These are phyloP conservation scores for Cyclotella cryptica DNA, from an alignment of 108 stramenopile species.

Conservation along the genomic window DNA sequence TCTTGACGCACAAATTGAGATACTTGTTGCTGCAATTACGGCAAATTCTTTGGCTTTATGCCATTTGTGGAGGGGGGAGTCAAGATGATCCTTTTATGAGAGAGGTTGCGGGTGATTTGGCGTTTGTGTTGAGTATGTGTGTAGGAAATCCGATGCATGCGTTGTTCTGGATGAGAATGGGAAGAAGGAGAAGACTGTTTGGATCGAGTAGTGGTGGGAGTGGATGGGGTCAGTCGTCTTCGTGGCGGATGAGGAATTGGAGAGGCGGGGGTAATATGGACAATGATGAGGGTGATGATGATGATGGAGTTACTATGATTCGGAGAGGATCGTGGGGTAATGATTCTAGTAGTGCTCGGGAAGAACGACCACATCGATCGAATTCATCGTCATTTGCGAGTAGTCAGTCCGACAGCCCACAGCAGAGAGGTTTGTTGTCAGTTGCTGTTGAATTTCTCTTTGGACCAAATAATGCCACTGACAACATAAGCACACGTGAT, in stretches of 20 bases:
- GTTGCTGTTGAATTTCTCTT: constrained; percentile 86
- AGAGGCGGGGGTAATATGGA: not conserved
- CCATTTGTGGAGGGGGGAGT: constrained; percentile 73
- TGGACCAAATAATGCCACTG: constrained; percentile 55
- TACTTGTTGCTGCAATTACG: constrained; percentile 66
- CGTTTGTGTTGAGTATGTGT: constrained; percentile 67
- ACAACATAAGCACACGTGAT: not conserved
- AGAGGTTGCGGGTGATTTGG: constrained; percentile 81
- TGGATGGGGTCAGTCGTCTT: constrained; percentile 21
- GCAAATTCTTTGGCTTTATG: constrained; percentile 85
- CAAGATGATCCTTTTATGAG: constrained; percentile 77
- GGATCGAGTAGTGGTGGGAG: constrained; percentile 38
- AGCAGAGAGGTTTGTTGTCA: constrained; percentile 72
- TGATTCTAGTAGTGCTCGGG: constrained; percentile 6
- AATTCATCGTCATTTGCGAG: constrained; percentile 15
- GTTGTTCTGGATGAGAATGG: constrained; percentile 75
- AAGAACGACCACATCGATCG: not conserved
- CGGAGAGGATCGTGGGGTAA: constrained; percentile 49
- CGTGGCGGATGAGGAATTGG: constrained; percentile 6
- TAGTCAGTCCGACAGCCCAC: constrained; percentile 13
- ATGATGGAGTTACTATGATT: constrained; percentile 50
- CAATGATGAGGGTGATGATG: constrained; percentile 2
- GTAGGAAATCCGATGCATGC: constrained; percentile 70
- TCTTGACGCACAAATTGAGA: constrained; percentile 62
- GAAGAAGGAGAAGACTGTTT: constrained; percentile 54